Base-by-base conservation (phyloP, 2,329 filamentous ascomycete species). In the Aspergillus sp. region DNA sequence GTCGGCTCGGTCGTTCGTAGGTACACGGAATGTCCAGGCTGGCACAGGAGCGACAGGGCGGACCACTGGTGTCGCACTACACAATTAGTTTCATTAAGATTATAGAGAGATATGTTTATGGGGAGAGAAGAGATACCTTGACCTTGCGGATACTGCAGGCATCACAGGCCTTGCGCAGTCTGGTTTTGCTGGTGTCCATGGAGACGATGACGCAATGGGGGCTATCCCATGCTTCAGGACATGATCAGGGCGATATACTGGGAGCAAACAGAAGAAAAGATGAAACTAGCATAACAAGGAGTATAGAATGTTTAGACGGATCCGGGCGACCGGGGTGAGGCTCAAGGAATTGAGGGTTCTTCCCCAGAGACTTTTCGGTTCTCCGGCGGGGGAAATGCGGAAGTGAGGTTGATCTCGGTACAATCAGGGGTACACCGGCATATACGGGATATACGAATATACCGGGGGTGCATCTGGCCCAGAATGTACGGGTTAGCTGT, bases 21-120 rank as follows among this genome's bases (percentile, higher is more conserved):
- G 82, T 85, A 62, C 83, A 86, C 22, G 81, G 81, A 43, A 85
- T 84, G 52, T 84, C 81, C 53, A 85, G 72, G 45, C 78, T 76
- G 38, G 79, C 74, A 65, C 83, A 86, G 42, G 82, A 82, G 60
- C 78, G 73, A 68, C 83, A 86, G 42, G 83, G 82, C 23, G 81
- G 80, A n/a, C 81, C 81, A 37, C 74, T 74, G 58, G 83, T 80
- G 61, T 85, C 82, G 67, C 83, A 85, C 78, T 84, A 52, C 45
- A 27, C 32, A 43, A 48, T 15, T 19, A 44, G 41, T 43, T 44
- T 45, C 50, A 43, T 39, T 55, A 37, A 55, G 44, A 45, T 22
- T 35, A 39, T 27, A 43, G 41, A 39, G 44, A 41, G 20, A 17
- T 45, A 37, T 22, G 20, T 5, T 5, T 4, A 22, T 5, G 20